Percentiles rank a stretch among this genome's conserved stretches.
phyloP scores from a whole-genome alignment of 2,329 filamentous ascomycete genomes.

The Fusarium illudens region DNA sequence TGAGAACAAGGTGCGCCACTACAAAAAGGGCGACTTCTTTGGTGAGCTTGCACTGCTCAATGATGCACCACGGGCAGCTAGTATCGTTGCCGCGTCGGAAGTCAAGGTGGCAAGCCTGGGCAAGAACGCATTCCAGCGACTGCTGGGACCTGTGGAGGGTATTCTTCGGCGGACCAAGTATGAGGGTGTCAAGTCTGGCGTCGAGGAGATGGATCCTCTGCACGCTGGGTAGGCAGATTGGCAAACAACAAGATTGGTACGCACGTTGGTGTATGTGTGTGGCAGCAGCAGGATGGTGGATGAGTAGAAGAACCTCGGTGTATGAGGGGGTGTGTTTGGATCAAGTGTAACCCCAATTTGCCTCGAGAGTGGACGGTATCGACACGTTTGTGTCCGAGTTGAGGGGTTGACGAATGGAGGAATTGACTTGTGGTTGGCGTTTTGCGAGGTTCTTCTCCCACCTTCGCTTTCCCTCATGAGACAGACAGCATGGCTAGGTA shows the following conservation, averaged over 20 bases:
- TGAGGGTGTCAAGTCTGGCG: slow-evolving; percentile 65
- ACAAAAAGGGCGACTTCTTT: slow-evolving; percentile 95
- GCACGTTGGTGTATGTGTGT: neutral
- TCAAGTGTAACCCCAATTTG: slow-evolving; percentile 11
- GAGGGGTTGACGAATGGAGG: slow-evolving; percentile 29
- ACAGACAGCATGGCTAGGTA: slow-evolving; percentile 45
- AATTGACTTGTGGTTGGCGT: slow-evolving; percentile 39
- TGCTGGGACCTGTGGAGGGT: slow-evolving; percentile 91
- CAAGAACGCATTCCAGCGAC: slow-evolving; percentile 92
- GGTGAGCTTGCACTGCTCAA: slow-evolving; percentile 94
- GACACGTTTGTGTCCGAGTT: slow-evolving; percentile 21
- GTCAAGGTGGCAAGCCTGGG: slow-evolving; percentile 93
- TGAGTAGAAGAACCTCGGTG: slow-evolving; percentile 4
- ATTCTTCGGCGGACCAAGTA: slow-evolving; percentile 87
- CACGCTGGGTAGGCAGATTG: slow-evolving; percentile 49
- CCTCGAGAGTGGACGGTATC: slow-evolving; percentile 9
- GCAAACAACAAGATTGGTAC: neutral
- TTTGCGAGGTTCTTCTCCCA: slow-evolving; percentile 43
- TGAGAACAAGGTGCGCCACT: slow-evolving; percentile 76
- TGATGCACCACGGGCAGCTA: slow-evolving; percentile 91
- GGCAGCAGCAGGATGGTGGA: neutral
- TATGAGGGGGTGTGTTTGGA: slow-evolving; percentile 19
- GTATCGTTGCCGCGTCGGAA: slow-evolving; percentile 82
- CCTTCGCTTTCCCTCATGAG: slow-evolving; percentile 48
- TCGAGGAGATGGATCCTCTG: slow-evolving; percentile 74